Evolutionary conservation across 495 filamentous ascomycete species (phyloP).

Genomic region (Annulohypoxylon stygium): DNA sequence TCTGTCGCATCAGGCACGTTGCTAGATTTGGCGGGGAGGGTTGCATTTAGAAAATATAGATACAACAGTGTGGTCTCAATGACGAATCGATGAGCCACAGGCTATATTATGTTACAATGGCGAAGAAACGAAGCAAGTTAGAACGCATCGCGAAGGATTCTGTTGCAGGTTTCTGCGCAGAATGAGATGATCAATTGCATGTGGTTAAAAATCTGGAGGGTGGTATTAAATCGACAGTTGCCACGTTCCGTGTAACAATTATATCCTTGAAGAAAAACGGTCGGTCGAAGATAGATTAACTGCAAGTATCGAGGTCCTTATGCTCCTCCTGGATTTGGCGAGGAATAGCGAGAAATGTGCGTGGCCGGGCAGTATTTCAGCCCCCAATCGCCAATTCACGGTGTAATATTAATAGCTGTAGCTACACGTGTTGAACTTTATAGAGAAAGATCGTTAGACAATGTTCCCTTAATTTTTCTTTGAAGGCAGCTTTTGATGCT

Average conservation of each 20-base stretch:
- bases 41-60: conserved; percentile 25
- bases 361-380: conserved; percentile 20
- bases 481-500: background rate
- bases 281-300: conserved; percentile 21
- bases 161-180: conserved; percentile 1
- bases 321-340: conserved; percentile 23
- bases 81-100: conserved; percentile 22
- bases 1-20: conserved; percentile 16
- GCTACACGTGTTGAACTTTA: background rate
- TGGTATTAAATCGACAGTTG: conserved; percentile 19
- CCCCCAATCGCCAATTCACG: conserved; percentile 20
- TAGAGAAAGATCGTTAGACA: background rate
- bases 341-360: conserved; percentile 4
- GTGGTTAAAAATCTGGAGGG: conserved; percentile 9
- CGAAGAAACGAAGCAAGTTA: conserved; percentile 8
- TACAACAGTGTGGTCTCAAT: conserved; percentile 8
- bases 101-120: conserved; percentile 9
- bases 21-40: conserved; percentile 22
- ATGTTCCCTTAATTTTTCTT: background rate
- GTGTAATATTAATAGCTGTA: background rate
- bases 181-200: background rate
- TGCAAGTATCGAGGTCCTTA: too few species aligned
- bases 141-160: conserved; percentile 37
- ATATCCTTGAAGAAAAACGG: conserved; percentile 21
- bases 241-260: conserved; percentile 42